Evolutionary conservation across 345 rosid genomes (phyloP), one percentile per base, ranked within the genome.

Genomic region (Draba incana): DNA sequence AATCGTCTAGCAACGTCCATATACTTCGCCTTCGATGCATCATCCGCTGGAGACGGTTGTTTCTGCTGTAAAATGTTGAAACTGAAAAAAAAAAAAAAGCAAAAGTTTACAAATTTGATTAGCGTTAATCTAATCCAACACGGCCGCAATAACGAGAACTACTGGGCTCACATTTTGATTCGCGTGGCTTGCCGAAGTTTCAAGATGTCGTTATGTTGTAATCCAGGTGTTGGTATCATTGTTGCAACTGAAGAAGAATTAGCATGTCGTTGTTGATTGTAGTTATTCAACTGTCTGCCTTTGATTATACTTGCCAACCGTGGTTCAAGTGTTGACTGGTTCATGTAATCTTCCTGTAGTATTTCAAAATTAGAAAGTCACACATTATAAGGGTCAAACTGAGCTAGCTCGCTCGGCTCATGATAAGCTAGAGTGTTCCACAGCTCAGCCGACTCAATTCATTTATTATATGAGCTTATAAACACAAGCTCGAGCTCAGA

Each of bases 181-280:
- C 60, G 81, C 83, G 87, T 80, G 49, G 0, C 72, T 14, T 75
- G 75, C 20, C 94, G 86, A 68, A 75, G 80, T 61, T 64, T 74
- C 12, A 11, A 10, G 70, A 89, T 71, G 1, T 88, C 95, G 37
- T 60, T 58, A 12, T 81, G 92, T 11, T 89, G 78, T 82, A 95
- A 83, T 41, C 99, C 99, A 72, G 98, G 99, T 11, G 96, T 95
- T 16, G 98, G 98, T 68, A 95, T 89, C 99, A 95, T 95, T 35
- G 97, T 84, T 63, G 88, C 88, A 78, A 82, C 69, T 10, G 90
- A 57, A 27, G 94, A 68, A 42, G 99, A 79, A 81, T 81, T 85
- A 69, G 82, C 79, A 23, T 74, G 90, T 25, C 88, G 91, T 45
- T 83, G 89, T 45, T 83, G 89, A 58, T 69, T 83, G 70, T 82